phyloP scores from a whole-genome alignment of 2,329 filamentous ascomycete species.

The Pseudopithomyces chartarum region DNA sequence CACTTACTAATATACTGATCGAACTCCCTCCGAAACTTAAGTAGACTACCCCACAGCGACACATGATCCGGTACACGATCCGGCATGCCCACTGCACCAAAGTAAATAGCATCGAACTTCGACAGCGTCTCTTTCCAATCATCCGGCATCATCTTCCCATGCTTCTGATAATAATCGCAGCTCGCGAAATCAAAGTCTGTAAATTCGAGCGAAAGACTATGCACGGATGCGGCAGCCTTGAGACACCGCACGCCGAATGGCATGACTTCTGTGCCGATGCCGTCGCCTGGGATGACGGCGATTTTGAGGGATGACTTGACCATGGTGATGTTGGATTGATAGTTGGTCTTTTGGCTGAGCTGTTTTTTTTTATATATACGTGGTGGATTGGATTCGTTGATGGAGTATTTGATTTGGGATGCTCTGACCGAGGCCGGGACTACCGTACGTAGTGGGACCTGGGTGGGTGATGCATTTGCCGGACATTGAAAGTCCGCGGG shows the following conservation, averaged over 20 bases:
- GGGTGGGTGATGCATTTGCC: too few relatives aligned
- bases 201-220: slow-evolving; percentile 1
- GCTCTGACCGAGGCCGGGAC: too few relatives aligned
- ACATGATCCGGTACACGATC: slow-evolving; percentile 11
- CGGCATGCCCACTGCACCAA: slow-evolving; percentile 13
- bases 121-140: slow-evolving; percentile 7
- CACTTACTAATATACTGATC: slow-evolving; percentile 8
- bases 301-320: slow-evolving; percentile 7
- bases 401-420: too few relatives aligned
- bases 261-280: slow-evolving; percentile 15
- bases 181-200: slow-evolving; percentile 8
- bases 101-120: slow-evolving; percentile 13
- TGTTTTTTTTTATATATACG: too few relatives aligned
- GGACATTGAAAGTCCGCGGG: too few relatives aligned
- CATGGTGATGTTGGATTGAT: not conserved
- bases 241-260: slow-evolving; percentile 3
- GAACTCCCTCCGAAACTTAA: slow-evolving; percentile 10
- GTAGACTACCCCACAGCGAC: slow-evolving; percentile 8
- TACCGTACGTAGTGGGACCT: too few relatives aligned
- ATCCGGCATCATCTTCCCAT: slow-evolving; percentile 7
- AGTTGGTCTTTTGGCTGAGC: too few relatives aligned
- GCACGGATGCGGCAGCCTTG: not conserved
- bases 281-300: slow-evolving; percentile 14
- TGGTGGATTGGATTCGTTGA: too few relatives aligned
- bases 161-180: slow-evolving; percentile 9